These are phyloP conservation scores for Clonostachys byssicola DNA, from an alignment of 2,329 filamentous ascomycete species.

Conservation along the genomic window DNA sequence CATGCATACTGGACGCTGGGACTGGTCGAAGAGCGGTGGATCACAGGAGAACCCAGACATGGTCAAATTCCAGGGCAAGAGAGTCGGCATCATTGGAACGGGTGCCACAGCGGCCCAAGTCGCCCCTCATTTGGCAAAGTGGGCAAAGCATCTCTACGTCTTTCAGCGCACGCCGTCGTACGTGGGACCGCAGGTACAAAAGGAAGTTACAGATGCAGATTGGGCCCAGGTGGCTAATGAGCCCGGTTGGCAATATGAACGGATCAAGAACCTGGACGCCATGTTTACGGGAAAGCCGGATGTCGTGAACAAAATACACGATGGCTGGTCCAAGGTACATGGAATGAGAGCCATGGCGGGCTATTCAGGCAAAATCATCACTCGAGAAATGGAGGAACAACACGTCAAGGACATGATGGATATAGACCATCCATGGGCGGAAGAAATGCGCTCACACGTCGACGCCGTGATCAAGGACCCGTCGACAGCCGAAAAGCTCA, in stretches of 20 bases:
- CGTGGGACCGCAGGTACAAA: conserved; percentile 29
- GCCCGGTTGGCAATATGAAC: conserved; percentile 43
- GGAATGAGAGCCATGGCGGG: conserved; percentile 27
- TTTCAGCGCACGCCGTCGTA: conserved; percentile 50
- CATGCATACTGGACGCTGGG: conserved; percentile 41
- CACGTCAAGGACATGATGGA: conserved; percentile 20
- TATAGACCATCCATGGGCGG: conserved; percentile 33
- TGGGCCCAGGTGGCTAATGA: conserved; percentile 28
- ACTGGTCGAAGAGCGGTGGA: conserved; percentile 37
- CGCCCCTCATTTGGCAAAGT: conserved; percentile 37
- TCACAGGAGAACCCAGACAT: conserved; percentile 28
- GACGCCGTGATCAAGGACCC: conserved; percentile 45
- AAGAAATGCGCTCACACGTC: conserved; percentile 38
- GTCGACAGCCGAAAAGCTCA: conserved; percentile 44
- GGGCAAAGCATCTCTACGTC: conserved; percentile 46
- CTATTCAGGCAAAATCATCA: not conserved
- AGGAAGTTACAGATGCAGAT: conserved; percentile 31
- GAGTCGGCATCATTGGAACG: conserved; percentile 44
- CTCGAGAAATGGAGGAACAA: not conserved
- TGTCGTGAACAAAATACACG: conserved; percentile 36
- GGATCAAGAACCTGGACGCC: conserved; percentile 24
- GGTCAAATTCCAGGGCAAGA: conserved; percentile 38
- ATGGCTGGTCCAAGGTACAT: conserved; percentile 39
- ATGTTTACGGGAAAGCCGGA: conserved; percentile 29
- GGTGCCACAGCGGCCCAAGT: conserved; percentile 43